phyloP scores from a whole-genome alignment of 2,329 filamentous ascomycete genomes.

The Hypoxylon sp. region DNA sequence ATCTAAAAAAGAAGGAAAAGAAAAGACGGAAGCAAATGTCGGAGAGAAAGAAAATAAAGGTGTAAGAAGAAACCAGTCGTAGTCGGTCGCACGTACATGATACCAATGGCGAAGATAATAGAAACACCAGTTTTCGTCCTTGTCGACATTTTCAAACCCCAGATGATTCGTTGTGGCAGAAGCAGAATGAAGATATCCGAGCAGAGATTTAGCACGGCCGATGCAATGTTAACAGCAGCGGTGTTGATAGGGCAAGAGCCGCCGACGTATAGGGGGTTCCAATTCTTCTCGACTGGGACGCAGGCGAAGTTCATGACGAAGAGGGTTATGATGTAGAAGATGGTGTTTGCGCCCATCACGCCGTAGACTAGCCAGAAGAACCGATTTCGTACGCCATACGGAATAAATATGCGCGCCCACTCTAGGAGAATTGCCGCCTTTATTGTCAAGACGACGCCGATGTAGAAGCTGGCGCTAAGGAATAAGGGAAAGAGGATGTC shows the following conservation, averaged over 20 bases:
- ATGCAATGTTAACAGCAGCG: constrained; percentile 31
- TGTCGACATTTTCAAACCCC: constrained; percentile 33
- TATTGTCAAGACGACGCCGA: constrained; percentile 32
- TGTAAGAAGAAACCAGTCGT: not conserved
- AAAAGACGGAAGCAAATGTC: not conserved
- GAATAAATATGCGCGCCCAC: constrained; percentile 38
- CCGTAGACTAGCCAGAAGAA: constrained; percentile 42
- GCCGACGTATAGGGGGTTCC: constrained; percentile 35
- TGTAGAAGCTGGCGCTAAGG: constrained; percentile 38
- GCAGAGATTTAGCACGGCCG: constrained; percentile 37
- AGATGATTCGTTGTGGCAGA: constrained; percentile 39
- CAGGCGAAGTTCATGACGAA: constrained; percentile 42
- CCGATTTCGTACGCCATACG: constrained; percentile 32
- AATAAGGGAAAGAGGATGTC: constrained; percentile 37
- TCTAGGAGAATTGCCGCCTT: constrained; percentile 44
- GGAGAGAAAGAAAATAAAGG: not conserved
- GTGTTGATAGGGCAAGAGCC: constrained; percentile 37
- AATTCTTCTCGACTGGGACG: constrained; percentile 38
- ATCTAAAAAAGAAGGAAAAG: not conserved
- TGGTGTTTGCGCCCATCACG: constrained; percentile 34
- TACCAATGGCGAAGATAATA: constrained; percentile 36
- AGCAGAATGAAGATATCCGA: constrained; percentile 40
- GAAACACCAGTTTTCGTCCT: constrained; percentile 34
- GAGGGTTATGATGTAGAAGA: constrained; percentile 40
- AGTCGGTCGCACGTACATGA: constrained; percentile 32